Percentiles rank a stretch among this genome's conserved stretches.
phyloP scores from a whole-genome alignment of 257 asterid species.

The Ocimum tenuiflorum region DNA sequence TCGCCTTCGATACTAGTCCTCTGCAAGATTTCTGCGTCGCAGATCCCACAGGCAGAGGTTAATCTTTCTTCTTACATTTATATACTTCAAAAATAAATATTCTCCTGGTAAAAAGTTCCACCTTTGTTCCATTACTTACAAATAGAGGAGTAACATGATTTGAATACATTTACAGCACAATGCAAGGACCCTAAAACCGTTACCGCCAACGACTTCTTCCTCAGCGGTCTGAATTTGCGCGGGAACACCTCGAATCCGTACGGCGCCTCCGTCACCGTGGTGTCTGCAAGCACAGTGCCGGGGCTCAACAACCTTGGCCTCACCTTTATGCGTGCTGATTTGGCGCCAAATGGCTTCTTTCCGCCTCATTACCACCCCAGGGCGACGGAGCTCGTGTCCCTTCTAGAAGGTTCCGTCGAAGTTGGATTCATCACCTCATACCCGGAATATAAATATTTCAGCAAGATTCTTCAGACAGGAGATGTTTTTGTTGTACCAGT shows the following conservation, averaged over 20 bases:
- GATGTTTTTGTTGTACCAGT: conserved; percentile 6
- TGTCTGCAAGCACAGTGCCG: conserved; percentile 7
- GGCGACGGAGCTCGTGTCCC: conserved; percentile 15
- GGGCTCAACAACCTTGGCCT: conserved; percentile 19
- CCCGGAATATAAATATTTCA: background rate
- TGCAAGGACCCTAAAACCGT: conserved; percentile 22
- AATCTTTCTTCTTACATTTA: background rate
- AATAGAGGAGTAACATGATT: no score
- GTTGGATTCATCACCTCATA: conserved; percentile 20
- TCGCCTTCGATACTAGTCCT: background rate
- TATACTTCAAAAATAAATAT: no score
- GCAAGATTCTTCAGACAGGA: conserved; percentile 7
- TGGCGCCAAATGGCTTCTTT: conserved; percentile 9
- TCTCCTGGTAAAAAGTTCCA: no score
- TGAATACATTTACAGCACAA: background rate
- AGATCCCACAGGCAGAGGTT: background rate
- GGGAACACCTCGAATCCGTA: conserved; percentile 33
- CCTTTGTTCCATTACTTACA: no score
- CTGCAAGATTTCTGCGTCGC: background rate
- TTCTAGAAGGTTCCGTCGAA: conserved; percentile 13
- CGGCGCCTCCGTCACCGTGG: conserved; percentile 15
- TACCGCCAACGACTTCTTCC: conserved; percentile 9
- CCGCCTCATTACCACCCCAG: conserved; percentile 23
- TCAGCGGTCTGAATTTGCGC: conserved; percentile 28
- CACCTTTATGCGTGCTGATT: conserved; percentile 6